Percentiles rank a stretch among this genome's conserved stretches.
phyloP scores from a whole-genome alignment of 2,329 filamentous ascomycete genomes.

The Aspergillus luchuensis region DNA sequence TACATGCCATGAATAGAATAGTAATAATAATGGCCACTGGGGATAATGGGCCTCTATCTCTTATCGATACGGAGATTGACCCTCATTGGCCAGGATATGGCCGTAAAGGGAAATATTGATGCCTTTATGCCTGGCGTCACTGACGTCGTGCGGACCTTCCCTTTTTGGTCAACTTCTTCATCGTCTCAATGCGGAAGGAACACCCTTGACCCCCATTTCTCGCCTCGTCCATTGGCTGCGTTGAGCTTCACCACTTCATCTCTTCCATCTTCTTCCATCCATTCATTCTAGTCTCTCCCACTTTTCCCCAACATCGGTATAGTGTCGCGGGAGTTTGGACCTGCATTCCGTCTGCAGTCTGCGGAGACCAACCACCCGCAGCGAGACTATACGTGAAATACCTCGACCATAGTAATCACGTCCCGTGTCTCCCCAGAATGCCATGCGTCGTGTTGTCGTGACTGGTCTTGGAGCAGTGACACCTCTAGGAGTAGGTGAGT shows the following conservation, averaged over 20 bases:
- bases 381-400: no score
- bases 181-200: conserved; percentile 13
- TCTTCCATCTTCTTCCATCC: conserved; percentile 1
- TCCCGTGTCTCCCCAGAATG: conserved; percentile 18
- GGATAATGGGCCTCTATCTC: conserved; percentile 9
- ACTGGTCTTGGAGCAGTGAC: conserved; percentile 81
- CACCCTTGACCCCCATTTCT: not conserved
- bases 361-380: not conserved
- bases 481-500: conserved; percentile 74
- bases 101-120: not conserved
- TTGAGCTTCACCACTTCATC: not conserved
- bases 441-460: conserved; percentile 70
- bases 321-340: not conserved
- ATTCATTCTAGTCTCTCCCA: conserved; percentile 3
- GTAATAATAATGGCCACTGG: not conserved
- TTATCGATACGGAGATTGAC: conserved; percentile 27
- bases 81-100: conserved; percentile 9
- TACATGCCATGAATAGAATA: not conserved
- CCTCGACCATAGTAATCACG: not conserved
- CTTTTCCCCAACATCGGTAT: conserved; percentile 5
- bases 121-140: conserved; percentile 21
- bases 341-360: not conserved
- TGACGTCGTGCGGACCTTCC: conserved; percentile 41
- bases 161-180: conserved; percentile 25
- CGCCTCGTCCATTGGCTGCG: not conserved